Evolutionary conservation across 139 green algal genomes (phyloP), one percentile per base, ranked within the genome.

Genomic region (Auxenochlorella pyrenoidosa): DNA sequence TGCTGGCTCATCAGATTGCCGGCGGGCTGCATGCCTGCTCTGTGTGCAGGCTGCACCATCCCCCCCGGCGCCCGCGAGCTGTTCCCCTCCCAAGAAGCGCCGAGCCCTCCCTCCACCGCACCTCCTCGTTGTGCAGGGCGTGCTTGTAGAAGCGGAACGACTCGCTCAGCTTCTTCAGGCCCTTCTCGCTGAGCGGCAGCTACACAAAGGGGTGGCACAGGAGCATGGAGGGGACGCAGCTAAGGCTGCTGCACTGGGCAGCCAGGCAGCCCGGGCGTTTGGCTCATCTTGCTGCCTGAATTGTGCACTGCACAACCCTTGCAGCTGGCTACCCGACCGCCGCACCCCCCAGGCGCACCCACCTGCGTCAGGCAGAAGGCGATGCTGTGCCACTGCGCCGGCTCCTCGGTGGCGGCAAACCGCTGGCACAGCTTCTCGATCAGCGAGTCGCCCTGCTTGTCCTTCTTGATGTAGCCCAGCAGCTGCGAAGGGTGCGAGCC

Each of bases 381-480:
- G 40, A 99, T 90, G 79, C 94, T 89, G 60, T 94, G 93, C 96
- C 94, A 97, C 88, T 97, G 91, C 24, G 44, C 54, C 22, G 38
- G 40, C 54, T 92, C 84, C 34, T 90, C 68, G 38, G 59, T 81
- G 73, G 82, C 58, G 30, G 87, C 86, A 86, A 97, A 96, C 36
- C 96, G 91, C 72, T 92, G 84, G 83, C 89, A 94, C 78, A 98
- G 91, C 89, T 97, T 97, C 65, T 96, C 95, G 30, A 95, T 90
- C 54, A 98, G 89, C 28, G 84, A 84, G 82, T 98, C 95, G 19
- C 86, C 86, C 65, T 97, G 95, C 91, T 95, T 95, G 72, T 97
- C 95, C 85, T 95, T 97, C 88, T 97, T 95, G 84, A 99, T 95
- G 90, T 97, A 98, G 28, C 76, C 89, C 76, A 98, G 91, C 78